These are phyloP conservation scores for Ascochyta pisi DNA, from an alignment of 2,329 filamentous ascomycete species.

Conservation along the genomic window DNA sequence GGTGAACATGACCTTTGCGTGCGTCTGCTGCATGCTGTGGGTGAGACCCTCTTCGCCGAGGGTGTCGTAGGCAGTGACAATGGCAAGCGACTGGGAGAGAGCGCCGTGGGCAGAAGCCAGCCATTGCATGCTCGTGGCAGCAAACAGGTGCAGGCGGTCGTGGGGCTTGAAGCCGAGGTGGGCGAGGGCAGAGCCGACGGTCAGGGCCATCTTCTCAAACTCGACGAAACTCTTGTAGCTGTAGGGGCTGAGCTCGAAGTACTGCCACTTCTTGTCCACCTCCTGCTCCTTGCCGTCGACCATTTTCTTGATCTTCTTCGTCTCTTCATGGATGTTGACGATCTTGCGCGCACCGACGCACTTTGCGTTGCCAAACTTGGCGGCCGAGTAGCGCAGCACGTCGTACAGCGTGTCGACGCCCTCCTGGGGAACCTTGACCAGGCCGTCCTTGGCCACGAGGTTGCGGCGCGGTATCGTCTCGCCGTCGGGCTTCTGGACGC, in stretches of 20 bases:
- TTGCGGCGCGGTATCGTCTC: constrained; percentile 86
- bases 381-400: constrained; percentile 73
- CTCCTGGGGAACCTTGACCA: constrained; percentile 69
- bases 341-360: constrained; percentile 72
- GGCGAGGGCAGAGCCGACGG: constrained; percentile 75
- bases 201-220: constrained; percentile 73
- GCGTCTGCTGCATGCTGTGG: constrained; percentile 84
- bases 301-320: constrained; percentile 88
- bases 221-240: constrained; percentile 79
- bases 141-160: constrained; percentile 81
- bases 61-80: constrained; percentile 95
- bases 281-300: constrained; percentile 79
- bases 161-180: constrained; percentile 72
- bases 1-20: constrained; percentile 82
- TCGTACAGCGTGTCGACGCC: constrained; percentile 81
- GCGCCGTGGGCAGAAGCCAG: constrained; percentile 80
- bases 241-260: constrained; percentile 82
- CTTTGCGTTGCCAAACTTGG: constrained; percentile 61
- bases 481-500: constrained; percentile 72
- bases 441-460: constrained; percentile 71
- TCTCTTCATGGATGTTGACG: constrained; percentile 79
- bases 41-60: constrained; percentile 83
- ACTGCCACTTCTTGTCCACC: constrained; percentile 91
- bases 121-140: constrained; percentile 83
- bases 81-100: constrained; percentile 83